Percentiles rank a stretch among this genome's conserved stretches.
These are phyloP conservation scores for Mycocentrospora acerina DNA, from an alignment of 2,329 filamentous ascomycete genomes.

Conservation along the genomic window DNA sequence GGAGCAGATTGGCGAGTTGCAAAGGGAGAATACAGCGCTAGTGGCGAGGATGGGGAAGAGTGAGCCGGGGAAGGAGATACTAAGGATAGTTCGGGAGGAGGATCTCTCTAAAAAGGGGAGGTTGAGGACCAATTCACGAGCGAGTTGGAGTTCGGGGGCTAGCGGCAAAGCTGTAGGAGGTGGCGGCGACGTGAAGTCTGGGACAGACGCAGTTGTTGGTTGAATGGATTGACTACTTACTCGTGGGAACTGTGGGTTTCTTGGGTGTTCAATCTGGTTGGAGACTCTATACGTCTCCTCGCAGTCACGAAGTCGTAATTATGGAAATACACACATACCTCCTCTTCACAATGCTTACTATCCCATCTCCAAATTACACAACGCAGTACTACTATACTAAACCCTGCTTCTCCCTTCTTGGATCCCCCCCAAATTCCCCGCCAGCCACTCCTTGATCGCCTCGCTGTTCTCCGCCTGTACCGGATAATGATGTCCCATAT, in stretches of 20 bases:
- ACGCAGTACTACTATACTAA: too few relatives aligned
- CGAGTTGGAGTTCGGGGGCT: constrained; percentile 23
- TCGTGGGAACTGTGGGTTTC: too few relatives aligned
- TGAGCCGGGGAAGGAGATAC: constrained; percentile 35
- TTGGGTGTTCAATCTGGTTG: too few relatives aligned
- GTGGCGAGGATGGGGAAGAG: constrained; percentile 47
- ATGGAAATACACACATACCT: too few relatives aligned
- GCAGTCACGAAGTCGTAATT: too few relatives aligned
- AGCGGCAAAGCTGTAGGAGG: too few relatives aligned
- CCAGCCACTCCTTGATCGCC: constrained; percentile 28
- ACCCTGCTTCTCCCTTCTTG: too few relatives aligned
- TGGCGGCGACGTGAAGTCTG: constrained; percentile 12
- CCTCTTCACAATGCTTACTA: too few relatives aligned
- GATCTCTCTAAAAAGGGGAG: constrained; percentile 13
- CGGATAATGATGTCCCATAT: constrained; percentile 43
- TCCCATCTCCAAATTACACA: too few relatives aligned
- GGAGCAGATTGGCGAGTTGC: constrained; percentile 56
- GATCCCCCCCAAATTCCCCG: not conserved
- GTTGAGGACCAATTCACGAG: constrained; percentile 27
- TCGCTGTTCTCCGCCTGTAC: constrained; percentile 32
- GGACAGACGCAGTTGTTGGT: constrained; percentile 7
- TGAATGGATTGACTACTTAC: too few relatives aligned
- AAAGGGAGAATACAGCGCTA: constrained; percentile 59
- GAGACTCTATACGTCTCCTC: too few relatives aligned
- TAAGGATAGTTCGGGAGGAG: constrained; percentile 36